Evolutionary conservation across 2,329 filamentous ascomycete species (phyloP).

Genomic region (Fusarium annulatum): DNA sequence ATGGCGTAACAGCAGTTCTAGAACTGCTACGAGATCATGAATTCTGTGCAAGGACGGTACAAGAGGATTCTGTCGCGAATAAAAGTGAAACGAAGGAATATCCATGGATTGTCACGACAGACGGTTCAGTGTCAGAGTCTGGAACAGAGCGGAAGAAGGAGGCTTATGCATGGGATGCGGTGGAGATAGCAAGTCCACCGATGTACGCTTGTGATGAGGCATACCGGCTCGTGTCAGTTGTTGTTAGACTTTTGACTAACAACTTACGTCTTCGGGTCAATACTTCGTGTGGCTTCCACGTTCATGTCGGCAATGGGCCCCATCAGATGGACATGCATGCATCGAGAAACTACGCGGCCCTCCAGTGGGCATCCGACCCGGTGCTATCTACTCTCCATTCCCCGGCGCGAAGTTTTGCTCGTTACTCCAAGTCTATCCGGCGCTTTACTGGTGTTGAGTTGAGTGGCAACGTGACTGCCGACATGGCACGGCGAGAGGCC

Average conservation of each 20-base stretch:
- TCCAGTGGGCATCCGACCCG: slow-evolving; percentile 52
- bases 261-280: slow-evolving; percentile 50
- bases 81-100: background rate
- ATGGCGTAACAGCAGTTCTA: background rate
- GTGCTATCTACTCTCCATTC: slow-evolving; percentile 51
- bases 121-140: slow-evolving; percentile 7
- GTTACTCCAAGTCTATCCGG: slow-evolving; percentile 19
- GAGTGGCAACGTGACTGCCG: slow-evolving; percentile 1
- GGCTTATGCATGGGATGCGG: slow-evolving; percentile 33
- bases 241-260: slow-evolving; percentile 48
- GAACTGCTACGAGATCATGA: slow-evolving; percentile 2
- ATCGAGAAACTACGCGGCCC: slow-evolving; percentile 46
- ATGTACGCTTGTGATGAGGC: slow-evolving; percentile 45
- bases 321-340: slow-evolving; percentile 45
- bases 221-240: slow-evolving; percentile 45
- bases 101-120: slow-evolving; percentile 17
- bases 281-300: slow-evolving; percentile 49
- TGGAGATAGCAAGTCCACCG: slow-evolving; percentile 52
- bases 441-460: slow-evolving; percentile 6
- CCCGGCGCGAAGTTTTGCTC: slow-evolving; percentile 43
- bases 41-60: background rate
- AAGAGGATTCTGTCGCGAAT: background rate
- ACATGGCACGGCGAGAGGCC: background rate
- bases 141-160: background rate
- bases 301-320: slow-evolving; percentile 52